Evolutionary conservation across 352 stramenopile genomes (phyloP).

Genomic region (Globisporangium abappressorium): DNA sequence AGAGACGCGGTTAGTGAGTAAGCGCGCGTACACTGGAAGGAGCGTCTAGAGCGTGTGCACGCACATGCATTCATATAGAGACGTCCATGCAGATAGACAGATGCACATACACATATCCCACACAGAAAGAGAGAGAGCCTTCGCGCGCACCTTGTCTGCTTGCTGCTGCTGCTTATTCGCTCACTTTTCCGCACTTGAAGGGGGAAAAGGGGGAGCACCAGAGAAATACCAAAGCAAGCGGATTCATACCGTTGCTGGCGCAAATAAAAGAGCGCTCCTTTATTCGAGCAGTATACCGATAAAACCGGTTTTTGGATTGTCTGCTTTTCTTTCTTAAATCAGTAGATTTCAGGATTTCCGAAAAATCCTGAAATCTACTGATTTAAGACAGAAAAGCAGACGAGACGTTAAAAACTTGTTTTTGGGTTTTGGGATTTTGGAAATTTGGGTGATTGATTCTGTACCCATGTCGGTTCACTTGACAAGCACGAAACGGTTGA

Average conservation of each 20-base stretch:
- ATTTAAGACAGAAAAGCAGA: no score
- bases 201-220: conserved; percentile 11
- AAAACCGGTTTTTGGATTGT: no score
- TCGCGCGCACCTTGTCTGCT: not conserved
- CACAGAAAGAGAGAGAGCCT: not conserved
- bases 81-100: not conserved
- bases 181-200: conserved; percentile 10
- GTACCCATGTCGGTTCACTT: not conserved
- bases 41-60: not conserved
- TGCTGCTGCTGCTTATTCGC: not conserved
- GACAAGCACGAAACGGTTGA: not conserved
- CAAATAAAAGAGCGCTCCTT: not conserved
- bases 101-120: not conserved
- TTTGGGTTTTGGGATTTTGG: not conserved
- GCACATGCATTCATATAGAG: not conserved
- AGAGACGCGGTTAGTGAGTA: not conserved
- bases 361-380: no score
- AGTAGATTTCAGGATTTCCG: no score
- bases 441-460: not conserved
- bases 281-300: not conserved
- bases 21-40: not conserved
- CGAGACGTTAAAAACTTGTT: no score
- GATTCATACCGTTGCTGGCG: not conserved
- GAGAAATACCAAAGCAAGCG: not conserved
- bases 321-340: no score